Conservation (phyloP, 805 yeast species). For the Lipomyces spencermartinsiae region DNA sequence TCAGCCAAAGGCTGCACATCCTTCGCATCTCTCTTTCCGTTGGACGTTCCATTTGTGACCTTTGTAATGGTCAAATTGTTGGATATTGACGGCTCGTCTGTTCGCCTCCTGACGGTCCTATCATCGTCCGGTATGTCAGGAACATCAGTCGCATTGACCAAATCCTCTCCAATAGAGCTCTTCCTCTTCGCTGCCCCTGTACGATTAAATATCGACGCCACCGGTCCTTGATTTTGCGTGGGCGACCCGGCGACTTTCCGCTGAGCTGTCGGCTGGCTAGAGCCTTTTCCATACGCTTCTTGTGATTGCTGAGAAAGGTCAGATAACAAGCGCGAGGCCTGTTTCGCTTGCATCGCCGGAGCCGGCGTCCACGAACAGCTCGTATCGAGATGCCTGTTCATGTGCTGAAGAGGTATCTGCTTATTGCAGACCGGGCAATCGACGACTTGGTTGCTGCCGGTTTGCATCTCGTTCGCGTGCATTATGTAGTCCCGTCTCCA, state of each 20-base stretch:
- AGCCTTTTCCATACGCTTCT: not conserved
- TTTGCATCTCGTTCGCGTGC: not conserved
- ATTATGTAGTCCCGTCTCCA: not conserved
- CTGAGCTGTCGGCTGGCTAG: conserved; percentile 1
- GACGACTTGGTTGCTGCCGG: conserved; percentile 19
- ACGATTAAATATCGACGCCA: conserved; percentile 8
- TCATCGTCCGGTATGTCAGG: not conserved
- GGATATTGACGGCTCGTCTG: not conserved
- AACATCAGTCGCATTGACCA: not conserved
- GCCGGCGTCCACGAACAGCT: conserved; percentile 37
- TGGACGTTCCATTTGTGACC: not conserved
- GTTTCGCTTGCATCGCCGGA: not conserved
- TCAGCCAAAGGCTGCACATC: conserved; percentile 69
- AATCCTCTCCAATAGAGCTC: conserved; percentile 2
- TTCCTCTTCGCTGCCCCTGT: conserved; percentile 1
- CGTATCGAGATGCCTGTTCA: conserved; percentile 47
- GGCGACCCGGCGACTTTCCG: conserved; percentile 2
- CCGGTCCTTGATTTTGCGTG: not conserved
- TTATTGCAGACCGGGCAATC: conserved; percentile 39
- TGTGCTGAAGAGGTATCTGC: conserved; percentile 19
- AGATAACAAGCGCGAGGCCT: not conserved
- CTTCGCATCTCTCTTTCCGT: not conserved
- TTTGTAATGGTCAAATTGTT: not conserved
- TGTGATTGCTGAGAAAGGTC: not conserved
- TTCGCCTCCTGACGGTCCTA: not conserved